Evolutionary conservation across 345 rosid genomes (phyloP).

Genomic region (Turnera subulata): DNA sequence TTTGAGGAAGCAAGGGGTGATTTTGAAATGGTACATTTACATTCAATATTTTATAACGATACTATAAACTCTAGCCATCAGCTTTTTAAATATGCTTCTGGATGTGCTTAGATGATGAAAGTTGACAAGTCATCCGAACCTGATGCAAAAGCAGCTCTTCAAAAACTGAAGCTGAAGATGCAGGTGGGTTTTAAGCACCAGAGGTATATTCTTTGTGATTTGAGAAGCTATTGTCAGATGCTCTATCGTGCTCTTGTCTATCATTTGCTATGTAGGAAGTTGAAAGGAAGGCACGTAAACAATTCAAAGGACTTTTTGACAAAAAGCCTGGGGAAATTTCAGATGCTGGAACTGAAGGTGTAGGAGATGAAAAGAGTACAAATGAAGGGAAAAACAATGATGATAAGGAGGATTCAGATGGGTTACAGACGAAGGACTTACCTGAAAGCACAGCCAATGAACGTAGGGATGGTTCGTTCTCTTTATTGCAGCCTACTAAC

Average conservation of each 20-base stretch:
- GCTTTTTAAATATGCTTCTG: conserved; percentile 15
- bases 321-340: conserved; percentile 89
- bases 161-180: conserved; percentile 72
- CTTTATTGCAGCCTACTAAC: conserved; percentile 47
- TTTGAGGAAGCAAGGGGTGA: conserved; percentile 82
- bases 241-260: background rate
- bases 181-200: conserved; percentile 42
- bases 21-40: conserved; percentile 7
- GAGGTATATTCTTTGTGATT: background rate
- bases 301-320: conserved; percentile 91
- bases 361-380: conserved; percentile 14
- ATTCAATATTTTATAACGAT: background rate
- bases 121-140: conserved; percentile 51
- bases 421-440: conserved; percentile 19
- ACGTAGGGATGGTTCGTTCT: conserved; percentile 36
- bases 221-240: background rate
- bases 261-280: conserved; percentile 49
- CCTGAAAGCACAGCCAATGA: conserved; percentile 23
- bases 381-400: conserved; percentile 16
- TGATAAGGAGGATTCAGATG: conserved; percentile 18
- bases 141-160: conserved; percentile 66
- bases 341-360: conserved; percentile 21
- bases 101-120: conserved; percentile 48
- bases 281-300: conserved; percentile 69
- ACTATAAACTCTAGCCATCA: background rate